A percentile compares a stretch with the other conserved stretches of the same genome.
phyloP scores from a whole-genome alignment of 768 basidiomycete genomes.

The Piloderma croceum region DNA sequence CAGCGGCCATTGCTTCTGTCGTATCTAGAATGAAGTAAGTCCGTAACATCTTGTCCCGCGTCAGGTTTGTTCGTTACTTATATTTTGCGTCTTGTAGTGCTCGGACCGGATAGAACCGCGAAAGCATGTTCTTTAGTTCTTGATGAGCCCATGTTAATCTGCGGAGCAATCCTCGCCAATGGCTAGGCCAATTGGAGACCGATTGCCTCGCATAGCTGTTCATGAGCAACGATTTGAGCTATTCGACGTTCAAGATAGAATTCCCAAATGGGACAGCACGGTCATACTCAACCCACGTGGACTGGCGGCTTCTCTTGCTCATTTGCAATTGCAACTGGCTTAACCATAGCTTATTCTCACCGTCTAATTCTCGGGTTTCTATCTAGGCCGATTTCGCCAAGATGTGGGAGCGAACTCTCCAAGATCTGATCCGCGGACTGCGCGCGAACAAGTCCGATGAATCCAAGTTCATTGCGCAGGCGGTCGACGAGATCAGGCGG shows the following conservation, averaged over 20 bases:
- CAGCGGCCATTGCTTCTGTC: no score
- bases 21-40: no score
- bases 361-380: not conserved
- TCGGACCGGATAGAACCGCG: no score
- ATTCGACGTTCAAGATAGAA: not conserved
- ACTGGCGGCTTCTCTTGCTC: not conserved
- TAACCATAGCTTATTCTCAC: not conserved
- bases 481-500: slow-evolving; percentile 87
- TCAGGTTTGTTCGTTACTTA: no score
- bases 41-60: no score
- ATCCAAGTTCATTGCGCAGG: slow-evolving; percentile 84
- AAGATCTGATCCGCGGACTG: slow-evolving; percentile 92
- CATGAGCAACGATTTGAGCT: no score
- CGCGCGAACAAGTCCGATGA: slow-evolving; percentile 95
- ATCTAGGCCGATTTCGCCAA: not conserved
- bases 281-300: not conserved
- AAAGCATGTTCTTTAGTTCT: no score
- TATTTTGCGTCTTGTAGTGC: no score
- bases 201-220: no score
- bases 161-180: no score
- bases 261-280: not conserved
- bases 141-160: no score
- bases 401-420: slow-evolving; percentile 97
- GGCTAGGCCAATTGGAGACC: no score
- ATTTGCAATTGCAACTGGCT: not conserved